These are phyloP conservation scores for Zygosaccharomyces kombuchaensis DNA, from an alignment of 805 yeast genomes.

Conservation along the genomic window DNA sequence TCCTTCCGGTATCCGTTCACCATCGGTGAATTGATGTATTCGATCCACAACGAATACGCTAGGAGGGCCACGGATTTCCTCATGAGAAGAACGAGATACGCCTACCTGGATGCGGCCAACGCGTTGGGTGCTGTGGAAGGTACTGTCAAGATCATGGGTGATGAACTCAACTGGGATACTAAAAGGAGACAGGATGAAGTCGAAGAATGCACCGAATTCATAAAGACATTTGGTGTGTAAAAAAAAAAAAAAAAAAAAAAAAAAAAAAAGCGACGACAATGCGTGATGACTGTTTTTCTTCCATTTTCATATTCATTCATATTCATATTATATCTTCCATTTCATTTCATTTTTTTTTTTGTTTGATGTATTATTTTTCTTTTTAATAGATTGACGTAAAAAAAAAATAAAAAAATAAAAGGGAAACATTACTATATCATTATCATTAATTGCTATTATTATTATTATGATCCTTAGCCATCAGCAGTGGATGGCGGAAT, in stretches of 20 bases:
- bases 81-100: constrained; percentile 89
- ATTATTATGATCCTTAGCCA: background rate
- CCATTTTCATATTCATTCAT: too few species aligned
- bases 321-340: too few species aligned
- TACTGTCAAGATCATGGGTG: constrained; percentile 80
- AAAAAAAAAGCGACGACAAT: background rate
- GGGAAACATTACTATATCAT: background rate
- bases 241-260: constrained; percentile 2
- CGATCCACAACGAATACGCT: constrained; percentile 75
- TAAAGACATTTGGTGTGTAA: constrained; percentile 56
- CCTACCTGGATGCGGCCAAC: constrained; percentile 82
- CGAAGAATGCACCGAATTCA: constrained; percentile 49
- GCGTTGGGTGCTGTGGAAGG: constrained; percentile 78
- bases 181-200: constrained; percentile 51
- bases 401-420: background rate
- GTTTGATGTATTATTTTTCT: background rate
- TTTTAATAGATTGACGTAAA: background rate
- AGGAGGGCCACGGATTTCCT: constrained; percentile 86
- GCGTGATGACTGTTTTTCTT: background rate
- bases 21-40: constrained; percentile 83
- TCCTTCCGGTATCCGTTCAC: constrained; percentile 78
- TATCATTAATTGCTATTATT: background rate
- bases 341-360: background rate
- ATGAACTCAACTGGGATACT: constrained; percentile 69
- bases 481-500: too few species aligned